phyloP scores from a whole-genome alignment of 1,284 basidiomycete genomes.

The Austroboletus novae-zelandiae region DNA sequence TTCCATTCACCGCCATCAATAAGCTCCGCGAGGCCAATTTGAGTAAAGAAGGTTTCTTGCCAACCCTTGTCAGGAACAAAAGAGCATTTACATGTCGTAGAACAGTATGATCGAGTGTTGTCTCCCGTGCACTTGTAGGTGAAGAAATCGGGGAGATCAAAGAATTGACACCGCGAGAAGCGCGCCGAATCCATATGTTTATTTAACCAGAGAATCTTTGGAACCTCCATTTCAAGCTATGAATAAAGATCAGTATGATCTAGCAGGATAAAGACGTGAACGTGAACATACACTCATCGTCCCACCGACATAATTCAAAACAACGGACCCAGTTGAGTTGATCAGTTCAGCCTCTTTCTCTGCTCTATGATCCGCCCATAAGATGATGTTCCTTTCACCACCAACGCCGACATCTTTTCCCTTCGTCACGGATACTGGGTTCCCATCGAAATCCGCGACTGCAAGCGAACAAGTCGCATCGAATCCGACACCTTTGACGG shows the following conservation, averaged over 20 bases:
- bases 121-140: conserved; percentile 89
- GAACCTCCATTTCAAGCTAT: conserved; percentile 95
- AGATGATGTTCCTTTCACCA: conserved; percentile 74
- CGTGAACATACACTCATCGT: conserved; percentile 82
- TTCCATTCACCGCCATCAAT: conserved; percentile 64
- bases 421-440: conserved; percentile 79
- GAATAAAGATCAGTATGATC: conserved; percentile 11
- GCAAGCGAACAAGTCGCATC: conserved; percentile 97
- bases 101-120: conserved; percentile 85
- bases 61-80: conserved; percentile 90
- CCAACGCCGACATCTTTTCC: conserved; percentile 65
- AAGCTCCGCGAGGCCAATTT: conserved; percentile 77
- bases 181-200: conserved; percentile 73
- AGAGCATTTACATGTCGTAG: conserved; percentile 95
- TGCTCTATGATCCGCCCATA: conserved; percentile 96
- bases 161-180: conserved; percentile 90
- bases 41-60: conserved; percentile 84
- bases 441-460: conserved; percentile 74
- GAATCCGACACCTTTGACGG: conserved; percentile 90
- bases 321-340: conserved; percentile 81
- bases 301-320: conserved; percentile 94
- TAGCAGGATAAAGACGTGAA: background rate
- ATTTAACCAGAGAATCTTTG: conserved; percentile 96
- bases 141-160: conserved; percentile 96
- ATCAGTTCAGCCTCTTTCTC: conserved; percentile 89